phyloP scores from a whole-genome alignment of 257 asterid genomes.

The Ajuga chamaepitys region DNA sequence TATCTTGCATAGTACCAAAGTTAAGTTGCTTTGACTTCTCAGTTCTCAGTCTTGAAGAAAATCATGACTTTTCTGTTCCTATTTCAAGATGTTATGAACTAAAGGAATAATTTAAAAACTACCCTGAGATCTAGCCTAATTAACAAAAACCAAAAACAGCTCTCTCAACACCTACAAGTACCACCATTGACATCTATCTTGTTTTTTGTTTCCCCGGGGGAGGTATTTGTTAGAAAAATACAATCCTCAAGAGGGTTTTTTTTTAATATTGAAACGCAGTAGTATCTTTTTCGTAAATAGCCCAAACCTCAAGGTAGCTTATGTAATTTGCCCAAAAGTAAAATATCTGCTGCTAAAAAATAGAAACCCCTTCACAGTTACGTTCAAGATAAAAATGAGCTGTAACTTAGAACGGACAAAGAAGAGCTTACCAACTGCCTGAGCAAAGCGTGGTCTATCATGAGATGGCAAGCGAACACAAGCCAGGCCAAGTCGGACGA shows the following conservation, averaged over 20 bases:
- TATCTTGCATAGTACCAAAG: background rate
- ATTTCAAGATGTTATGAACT: background rate
- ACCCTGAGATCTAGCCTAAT: too few relatives aligned
- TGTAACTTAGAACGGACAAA: background rate
- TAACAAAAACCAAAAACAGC: too few relatives aligned
- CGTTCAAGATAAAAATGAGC: background rate
- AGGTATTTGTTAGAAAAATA: too few relatives aligned
- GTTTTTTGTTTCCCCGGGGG: too few relatives aligned
- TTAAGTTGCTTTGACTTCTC: background rate
- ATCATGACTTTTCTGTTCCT: background rate
- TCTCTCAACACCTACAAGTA: too few relatives aligned
- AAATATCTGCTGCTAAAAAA: background rate
- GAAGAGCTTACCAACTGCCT: constrained; percentile 77
- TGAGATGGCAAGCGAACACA: constrained; percentile 56
- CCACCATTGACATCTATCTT: too few relatives aligned
- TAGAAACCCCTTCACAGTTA: background rate
- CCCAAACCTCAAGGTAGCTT: background rate
- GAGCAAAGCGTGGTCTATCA: constrained; percentile 78
- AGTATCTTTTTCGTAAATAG: background rate
- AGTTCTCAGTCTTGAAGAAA: background rate
- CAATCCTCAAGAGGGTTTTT: too few relatives aligned
- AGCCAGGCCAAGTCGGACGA: constrained; percentile 86
- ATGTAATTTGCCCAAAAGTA: background rate
- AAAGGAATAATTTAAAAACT: too few relatives aligned
- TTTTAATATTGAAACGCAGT: background rate